Evolutionary conservation across 1,139 yeast species (phyloP).

Genomic region (Lodderomyces beijingensis): DNA sequence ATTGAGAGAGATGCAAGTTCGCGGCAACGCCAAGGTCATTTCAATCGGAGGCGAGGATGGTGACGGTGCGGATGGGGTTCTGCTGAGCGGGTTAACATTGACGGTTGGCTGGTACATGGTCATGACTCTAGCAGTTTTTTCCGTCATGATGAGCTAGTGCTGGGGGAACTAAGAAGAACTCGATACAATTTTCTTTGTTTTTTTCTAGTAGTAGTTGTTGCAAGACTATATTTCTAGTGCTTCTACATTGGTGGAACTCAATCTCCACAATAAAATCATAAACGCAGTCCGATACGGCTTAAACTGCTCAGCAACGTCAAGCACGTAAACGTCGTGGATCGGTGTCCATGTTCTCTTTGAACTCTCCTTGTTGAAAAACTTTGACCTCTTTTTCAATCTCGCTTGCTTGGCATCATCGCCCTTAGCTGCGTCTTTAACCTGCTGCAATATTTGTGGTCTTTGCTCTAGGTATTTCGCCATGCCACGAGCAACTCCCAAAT

Average conservation of each 20-base stretch:
- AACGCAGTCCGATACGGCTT: conserved; percentile 66
- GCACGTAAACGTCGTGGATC: conserved; percentile 54
- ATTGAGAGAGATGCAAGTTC: conserved; percentile 18
- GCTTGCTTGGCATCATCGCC: conserved; percentile 25
- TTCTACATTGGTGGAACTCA: conserved; percentile 56
- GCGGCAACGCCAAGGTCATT: conserved; percentile 16
- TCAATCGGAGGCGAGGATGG: conserved; percentile 33
- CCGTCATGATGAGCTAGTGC: no score
- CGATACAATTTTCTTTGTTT: no score
- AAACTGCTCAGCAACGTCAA: conserved; percentile 53
- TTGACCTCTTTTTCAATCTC: conserved; percentile 31
- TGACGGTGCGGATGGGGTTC: no score
- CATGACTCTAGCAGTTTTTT: no score
- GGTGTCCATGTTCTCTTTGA: conserved; percentile 56
- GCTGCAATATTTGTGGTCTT: conserved; percentile 48
- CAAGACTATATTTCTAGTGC: conserved; percentile 27
- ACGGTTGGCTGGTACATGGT: no score
- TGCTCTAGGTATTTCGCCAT: conserved; percentile 56
- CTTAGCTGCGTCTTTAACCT: conserved; percentile 32
- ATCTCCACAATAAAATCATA: conserved; percentile 73
- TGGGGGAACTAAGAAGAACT: no score
- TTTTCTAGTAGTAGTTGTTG: no score
- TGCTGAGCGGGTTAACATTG: no score
- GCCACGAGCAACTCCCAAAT: conserved; percentile 83
- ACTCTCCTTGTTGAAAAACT: conserved; percentile 33